Evolutionary conservation across 192 early-diverging fungal genomes (phyloP), one percentile per base, ranked within the genome.

Genomic region (Backusella australiensis): DNA sequence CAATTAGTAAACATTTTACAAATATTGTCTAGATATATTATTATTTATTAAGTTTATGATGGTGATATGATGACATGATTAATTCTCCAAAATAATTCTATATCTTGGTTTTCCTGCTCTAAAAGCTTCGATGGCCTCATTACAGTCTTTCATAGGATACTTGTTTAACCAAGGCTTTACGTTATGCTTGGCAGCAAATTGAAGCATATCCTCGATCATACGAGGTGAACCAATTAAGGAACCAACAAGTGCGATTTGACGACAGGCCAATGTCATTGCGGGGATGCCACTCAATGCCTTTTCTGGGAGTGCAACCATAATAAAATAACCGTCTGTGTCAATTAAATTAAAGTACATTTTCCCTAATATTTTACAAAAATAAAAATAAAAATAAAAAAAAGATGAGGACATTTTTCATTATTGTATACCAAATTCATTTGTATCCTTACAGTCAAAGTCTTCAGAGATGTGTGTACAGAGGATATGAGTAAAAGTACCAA

Each of bases 291-390:
- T 9, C 8, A 77, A 66, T 17, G 59, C 42, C 34, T 49, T 38
- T 12, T 91, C 86, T 11, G 94, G 94, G 4, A 91, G 56, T 17
- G 84, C 88, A 71, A 95, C 86, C 53, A 93, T 35, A 32, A 93
- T 83, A 32, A 95, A 82, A 41, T 84, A 85, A 39, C 92, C 89
- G 32, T 89, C 77, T 41, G 75, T 36, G 2, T 67, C 39, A 15
- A 81, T 23, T 9, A 69, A 15, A 44, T 15, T 42, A 19, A 81
- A 59, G 46, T 77, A 76, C 1, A 35, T 36, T 4, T 7, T 8
- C 79, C 79, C 69, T 38, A 38, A 21, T 36, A 69, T 41, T 21
- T 38, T 29, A 8, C 26, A 29, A 29, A 29, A 0, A 29, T 0
- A 29, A 29, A 29, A 29, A 29, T 0, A 23, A 23, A 23, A 21